Conservation (phyloP, 2,329 filamentous ascomycete genomes). For the Xylaria sp. region DNA sequence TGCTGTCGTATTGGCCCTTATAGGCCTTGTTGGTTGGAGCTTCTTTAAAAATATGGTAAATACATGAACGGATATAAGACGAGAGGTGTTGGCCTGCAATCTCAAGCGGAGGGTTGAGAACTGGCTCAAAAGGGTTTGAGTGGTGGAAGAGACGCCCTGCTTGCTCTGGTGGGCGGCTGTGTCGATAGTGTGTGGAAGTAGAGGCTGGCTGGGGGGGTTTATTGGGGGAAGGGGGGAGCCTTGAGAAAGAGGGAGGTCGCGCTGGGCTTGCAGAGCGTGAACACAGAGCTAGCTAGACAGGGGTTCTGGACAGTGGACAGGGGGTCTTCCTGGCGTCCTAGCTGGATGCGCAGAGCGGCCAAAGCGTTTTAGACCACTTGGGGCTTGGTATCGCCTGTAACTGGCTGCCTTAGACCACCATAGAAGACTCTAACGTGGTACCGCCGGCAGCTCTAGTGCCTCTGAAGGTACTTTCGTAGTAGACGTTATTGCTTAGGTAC, state of each 20-base stretch:
- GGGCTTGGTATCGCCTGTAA: conserved; percentile 22
- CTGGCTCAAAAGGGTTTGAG: conserved; percentile 49
- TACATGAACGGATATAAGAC: conserved; percentile 8
- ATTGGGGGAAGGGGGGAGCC: conserved; percentile 24
- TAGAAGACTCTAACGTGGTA: background rate
- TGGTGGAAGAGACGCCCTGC: conserved; percentile 50
- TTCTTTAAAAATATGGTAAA: conserved; percentile 6
- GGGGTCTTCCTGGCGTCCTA: conserved; percentile 12
- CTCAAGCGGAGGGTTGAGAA: conserved; percentile 25
- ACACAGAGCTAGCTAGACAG: conserved; percentile 19
- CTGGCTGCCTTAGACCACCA: conserved; percentile 4
- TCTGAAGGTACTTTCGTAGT: background rate
- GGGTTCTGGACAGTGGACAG: conserved; percentile 15
- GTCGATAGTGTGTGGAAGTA: conserved; percentile 49
- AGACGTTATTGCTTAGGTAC: background rate
- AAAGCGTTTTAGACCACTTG: conserved; percentile 32
- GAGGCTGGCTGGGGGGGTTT: conserved; percentile 43
- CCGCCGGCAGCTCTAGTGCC: background rate
- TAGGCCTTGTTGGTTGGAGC: background rate
- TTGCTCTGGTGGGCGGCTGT: conserved; percentile 50
- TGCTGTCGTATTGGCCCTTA: conserved; percentile 16
- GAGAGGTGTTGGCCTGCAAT: conserved; percentile 13
- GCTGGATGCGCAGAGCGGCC: conserved; percentile 28
- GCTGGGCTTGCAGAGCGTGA: conserved; percentile 1
- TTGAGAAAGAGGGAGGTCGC: conserved; percentile 8